phyloP scores from a whole-genome alignment of 345 rosid genomes.

The Bruguiera sexangula region DNA sequence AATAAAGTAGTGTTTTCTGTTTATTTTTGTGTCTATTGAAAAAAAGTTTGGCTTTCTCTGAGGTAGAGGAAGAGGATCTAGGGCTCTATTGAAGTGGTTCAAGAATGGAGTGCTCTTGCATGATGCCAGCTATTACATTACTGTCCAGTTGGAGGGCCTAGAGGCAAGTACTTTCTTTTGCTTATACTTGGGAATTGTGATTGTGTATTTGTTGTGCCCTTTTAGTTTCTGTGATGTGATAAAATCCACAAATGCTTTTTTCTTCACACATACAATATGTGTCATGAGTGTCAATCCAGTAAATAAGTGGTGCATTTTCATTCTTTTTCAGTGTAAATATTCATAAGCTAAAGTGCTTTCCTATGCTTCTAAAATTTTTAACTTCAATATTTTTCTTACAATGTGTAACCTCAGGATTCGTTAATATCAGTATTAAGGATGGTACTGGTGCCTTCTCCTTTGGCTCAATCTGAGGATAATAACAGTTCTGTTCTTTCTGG shows the following conservation, averaged over 20 bases:
- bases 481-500: constrained; percentile 55
- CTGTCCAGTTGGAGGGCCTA: constrained; percentile 70
- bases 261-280: background rate
- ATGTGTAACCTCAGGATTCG: constrained; percentile 46
- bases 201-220: background rate
- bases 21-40: background rate
- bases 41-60: constrained; percentile 12
- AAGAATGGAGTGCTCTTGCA: constrained; percentile 64
- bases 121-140: constrained; percentile 65
- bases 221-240: background rate
- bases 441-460: constrained; percentile 58
- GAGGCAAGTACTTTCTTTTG: constrained; percentile 51
- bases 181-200: constrained; percentile 6
- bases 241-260: background rate
- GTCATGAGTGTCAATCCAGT: no score
- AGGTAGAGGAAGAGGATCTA: constrained; percentile 81
- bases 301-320: background rate
- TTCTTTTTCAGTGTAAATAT: background rate
- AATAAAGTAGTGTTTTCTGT: background rate
- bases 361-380: background rate
- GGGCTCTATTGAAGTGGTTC: constrained; percentile 75
- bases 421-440: constrained; percentile 48
- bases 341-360: background rate
- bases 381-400: background rate
- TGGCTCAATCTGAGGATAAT: constrained; percentile 36